phyloP scores from a whole-genome alignment of 805 yeast species.

The Groenewaldozyma tartarivorans region DNA sequence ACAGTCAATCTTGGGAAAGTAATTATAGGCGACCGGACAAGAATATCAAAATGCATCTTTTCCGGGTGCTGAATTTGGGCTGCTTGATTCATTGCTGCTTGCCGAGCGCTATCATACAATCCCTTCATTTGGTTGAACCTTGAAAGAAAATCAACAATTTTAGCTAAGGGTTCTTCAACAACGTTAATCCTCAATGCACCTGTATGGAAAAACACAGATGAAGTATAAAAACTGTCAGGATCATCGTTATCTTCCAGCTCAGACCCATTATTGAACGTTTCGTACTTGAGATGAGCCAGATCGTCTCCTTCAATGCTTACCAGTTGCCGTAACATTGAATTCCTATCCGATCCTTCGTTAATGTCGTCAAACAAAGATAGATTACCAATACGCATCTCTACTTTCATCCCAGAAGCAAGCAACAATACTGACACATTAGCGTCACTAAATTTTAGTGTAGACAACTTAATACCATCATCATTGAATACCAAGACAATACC shows the following conservation, averaged over 20 bases:
- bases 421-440: constrained; percentile 61
- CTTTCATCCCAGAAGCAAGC: constrained; percentile 63
- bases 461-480: constrained; percentile 75
- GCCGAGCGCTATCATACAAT: constrained; percentile 82
- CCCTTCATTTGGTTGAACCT: constrained; percentile 79
- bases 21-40: constrained; percentile 72
- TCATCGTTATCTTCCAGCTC: constrained; percentile 38
- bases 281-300: constrained; percentile 74
- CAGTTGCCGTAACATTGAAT: constrained; percentile 52
- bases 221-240: constrained; percentile 38
- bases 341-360: constrained; percentile 44
- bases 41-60: constrained; percentile 60
- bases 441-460: constrained; percentile 64
- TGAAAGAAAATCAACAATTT: constrained; percentile 55
- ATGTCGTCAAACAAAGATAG: constrained; percentile 69
- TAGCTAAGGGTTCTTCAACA: constrained; percentile 69
- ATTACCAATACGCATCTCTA: constrained; percentile 67
- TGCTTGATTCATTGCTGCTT: constrained; percentile 79
- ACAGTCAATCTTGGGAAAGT: constrained; percentile 55
- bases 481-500: constrained; percentile 67
- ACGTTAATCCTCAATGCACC: constrained; percentile 72
- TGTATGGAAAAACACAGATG: constrained; percentile 53
- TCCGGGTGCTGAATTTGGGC: constrained; percentile 43
- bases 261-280: constrained; percentile 49
- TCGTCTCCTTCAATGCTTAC: constrained; percentile 74